phyloP scores from a whole-genome alignment of 2,329 filamentous ascomycete species.

The Sclerotinia sclerotiorum region DNA sequence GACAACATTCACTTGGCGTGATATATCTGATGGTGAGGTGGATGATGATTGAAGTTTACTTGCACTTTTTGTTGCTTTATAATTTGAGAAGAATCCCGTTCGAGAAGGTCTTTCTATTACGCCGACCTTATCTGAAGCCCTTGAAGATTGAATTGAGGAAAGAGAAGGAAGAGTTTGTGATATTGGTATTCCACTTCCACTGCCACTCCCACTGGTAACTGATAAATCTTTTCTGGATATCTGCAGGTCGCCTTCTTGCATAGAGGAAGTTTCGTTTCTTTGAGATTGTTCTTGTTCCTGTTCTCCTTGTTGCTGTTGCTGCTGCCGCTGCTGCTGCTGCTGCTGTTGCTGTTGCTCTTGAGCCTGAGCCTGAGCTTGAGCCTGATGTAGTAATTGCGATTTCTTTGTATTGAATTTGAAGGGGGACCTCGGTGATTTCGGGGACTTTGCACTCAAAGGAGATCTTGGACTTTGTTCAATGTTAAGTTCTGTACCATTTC shows the following conservation, averaged over 20 bases:
- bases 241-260: constrained; percentile 31
- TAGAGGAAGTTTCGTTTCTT: constrained; percentile 28
- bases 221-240: constrained; percentile 26
- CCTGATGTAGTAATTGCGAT: constrained; percentile 24
- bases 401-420: constrained; percentile 39
- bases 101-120: constrained; percentile 34
- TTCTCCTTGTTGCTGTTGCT: not conserved
- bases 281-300: constrained; percentile 5
- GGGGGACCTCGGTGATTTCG: constrained; percentile 37
- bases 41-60: constrained; percentile 42
- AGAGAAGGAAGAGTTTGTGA: constrained; percentile 33
- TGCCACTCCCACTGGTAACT: not conserved
- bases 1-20: constrained; percentile 33
- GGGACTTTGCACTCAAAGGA: constrained; percentile 35
- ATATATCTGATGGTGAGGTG: constrained; percentile 27
- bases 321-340: not conserved
- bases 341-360: not conserved
- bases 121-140: constrained; percentile 24
- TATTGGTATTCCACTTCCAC: constrained; percentile 20
- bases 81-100: constrained; percentile 48
- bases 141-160: constrained; percentile 27
- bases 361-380: constrained; percentile 1
- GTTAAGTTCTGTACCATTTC: constrained; percentile 20
- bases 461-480: constrained; percentile 29
- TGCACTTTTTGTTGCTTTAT: constrained; percentile 49